Evolutionary conservation across 768 basidiomycete species (phyloP), one percentile per base, ranked within the genome.

Genomic region (Lentinula lateritia): DNA sequence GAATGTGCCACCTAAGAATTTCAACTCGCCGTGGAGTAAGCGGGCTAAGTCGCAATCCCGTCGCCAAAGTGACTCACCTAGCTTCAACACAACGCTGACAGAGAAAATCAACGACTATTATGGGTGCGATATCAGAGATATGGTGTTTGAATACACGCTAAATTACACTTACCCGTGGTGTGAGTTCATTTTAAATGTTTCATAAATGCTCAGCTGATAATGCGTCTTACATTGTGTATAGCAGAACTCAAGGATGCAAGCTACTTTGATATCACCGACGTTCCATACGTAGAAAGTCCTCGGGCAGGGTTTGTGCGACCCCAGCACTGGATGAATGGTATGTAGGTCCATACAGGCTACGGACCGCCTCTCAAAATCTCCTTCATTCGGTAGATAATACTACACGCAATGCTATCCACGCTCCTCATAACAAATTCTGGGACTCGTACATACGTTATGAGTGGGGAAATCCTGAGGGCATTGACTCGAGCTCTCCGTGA

Each of bases 91-190:
- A 23, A 48, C 46, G 9, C 46, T 48, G 0, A 23, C 46, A 0
- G 46, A 16, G 7, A 12, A 48, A 5, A 48, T 48, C 9, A 48
- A 48, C 46, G 32, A 3, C 2, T 57, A 81, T 84, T 88, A 87
- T 52, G 84, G 85, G 7, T 91, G 90, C 71, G 75, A 83, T 60
- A 68, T 90, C 9, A 78, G 82, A 50, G 82, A 86, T 61, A 83
- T 86, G 74, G 80, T 86, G 71, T 65, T 87, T 38, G 89, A 90
- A 71, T 90, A 90, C 64, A 86, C 88, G 10, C 50, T 83, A 60
- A 92, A 91, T 67, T 90, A 78, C 67, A 88, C 89, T 1, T 84
- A 78, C 67, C 89, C 89, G 1, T 82, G 81, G 82, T 70, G 74
- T 75, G 46, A 23, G 75, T 23, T n/a, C 16, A 8, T 45, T 35